Evolutionary conservation across 208 protist genomes (phyloP).

Genomic region (Leishmania arabica): DNA sequence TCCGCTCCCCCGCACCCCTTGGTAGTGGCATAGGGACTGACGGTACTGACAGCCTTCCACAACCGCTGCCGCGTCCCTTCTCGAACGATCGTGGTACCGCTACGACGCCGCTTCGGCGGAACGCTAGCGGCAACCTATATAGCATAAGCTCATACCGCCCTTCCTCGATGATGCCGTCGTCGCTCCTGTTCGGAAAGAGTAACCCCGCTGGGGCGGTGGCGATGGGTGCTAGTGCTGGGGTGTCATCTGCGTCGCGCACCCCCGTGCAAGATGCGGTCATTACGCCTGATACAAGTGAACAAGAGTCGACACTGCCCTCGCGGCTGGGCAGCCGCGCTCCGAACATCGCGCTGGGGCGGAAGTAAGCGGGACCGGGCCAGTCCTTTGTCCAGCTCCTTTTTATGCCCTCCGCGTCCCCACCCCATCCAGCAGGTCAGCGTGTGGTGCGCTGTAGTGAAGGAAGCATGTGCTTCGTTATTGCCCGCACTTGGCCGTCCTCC

Average conservation of each 20-base stretch:
- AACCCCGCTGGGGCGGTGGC: not conserved
- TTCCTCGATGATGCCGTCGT: not conserved
- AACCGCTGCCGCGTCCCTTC: not conserved
- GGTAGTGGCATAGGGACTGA: not conserved
- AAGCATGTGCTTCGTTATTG: not conserved
- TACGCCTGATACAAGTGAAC: not conserved
- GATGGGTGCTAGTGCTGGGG: not conserved
- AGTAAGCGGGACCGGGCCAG: not conserved
- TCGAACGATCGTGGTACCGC: not conserved
- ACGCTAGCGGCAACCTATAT: conserved; percentile 4
- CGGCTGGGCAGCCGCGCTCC: conserved; percentile 4
- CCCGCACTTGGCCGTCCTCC: not conserved
- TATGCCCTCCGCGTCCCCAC: not conserved
- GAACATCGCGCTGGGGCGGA: conserved; percentile 1
- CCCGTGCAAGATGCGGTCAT: not conserved
- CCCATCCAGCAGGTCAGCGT: not conserved
- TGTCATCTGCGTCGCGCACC: not conserved
- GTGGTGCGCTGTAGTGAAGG: not conserved
- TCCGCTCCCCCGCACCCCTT: not conserved
- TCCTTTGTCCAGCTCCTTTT: not conserved
- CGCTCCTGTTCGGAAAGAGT: not conserved
- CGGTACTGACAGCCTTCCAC: not conserved
- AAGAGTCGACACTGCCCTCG: not conserved
- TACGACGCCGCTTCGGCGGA: conserved; percentile 5
- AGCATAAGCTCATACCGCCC: not conserved